Evolutionary conservation across 768 basidiomycete genomes (phyloP), one percentile per base, ranked within the genome.

Genomic region (Termitomyces sp.): DNA sequence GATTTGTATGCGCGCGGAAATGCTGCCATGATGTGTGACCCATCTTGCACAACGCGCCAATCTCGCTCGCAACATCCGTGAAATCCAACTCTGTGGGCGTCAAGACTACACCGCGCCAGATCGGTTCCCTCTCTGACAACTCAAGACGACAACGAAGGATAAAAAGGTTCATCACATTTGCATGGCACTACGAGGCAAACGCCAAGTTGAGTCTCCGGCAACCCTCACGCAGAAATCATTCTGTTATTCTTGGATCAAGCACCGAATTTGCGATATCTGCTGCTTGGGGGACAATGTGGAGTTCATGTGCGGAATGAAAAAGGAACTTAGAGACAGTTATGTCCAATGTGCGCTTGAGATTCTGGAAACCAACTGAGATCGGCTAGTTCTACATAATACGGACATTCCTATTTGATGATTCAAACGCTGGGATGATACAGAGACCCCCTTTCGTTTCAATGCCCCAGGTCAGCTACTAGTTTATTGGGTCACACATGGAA

Each of bases 1-100:
- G 57, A 70, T 84, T 61, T 78, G 79, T 33, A 71, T 79, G 18
- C 74, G 79, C 8, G 71, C 76, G 36, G 69, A 74, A 2, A 66
- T 72, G 50, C 78, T 15, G 68, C 70, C 20, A n/a, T n/a, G n/a
- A 69, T 83, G 65, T 84, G 82, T n/a, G 81, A 78, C 77, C 0
- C 82, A 83, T 65, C 77, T 84, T n/a, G 79, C 81, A 18, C 71
- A 73, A 51, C 76, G 81, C 28, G 70, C 76, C n/a, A 81, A 83
- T 67, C 74, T 83, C 7, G 71, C 81, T 46, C 73, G 80, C 45
- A 79, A 79, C 61, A 73, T 84, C 48, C 76, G 78, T 8, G 78
- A 79, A 58, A 75, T 84, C 13, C 76, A 80, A 54, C 75, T 84
- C 52, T 77, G 73, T 69, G 74, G 79, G 48, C 74, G 71, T 38